Base-by-base conservation (phyloP, 2,329 filamentous ascomycete species). In the Stemphylium lycopersici region DNA sequence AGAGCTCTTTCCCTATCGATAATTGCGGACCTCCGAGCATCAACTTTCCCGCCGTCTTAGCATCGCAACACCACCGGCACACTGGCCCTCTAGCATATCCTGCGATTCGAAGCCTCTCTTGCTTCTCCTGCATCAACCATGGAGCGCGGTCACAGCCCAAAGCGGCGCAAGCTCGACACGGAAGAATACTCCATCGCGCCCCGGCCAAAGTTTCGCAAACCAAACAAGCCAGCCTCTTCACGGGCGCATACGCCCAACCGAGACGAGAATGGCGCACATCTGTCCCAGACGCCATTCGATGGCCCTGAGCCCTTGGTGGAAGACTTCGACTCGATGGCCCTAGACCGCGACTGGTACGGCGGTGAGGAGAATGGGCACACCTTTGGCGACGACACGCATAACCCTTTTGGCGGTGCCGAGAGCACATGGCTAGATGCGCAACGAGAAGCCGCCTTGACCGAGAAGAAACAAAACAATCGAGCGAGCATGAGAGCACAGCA, bases 341-440 rank as follows among this genome's bases (percentile, higher is more conserved):
- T 96, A 49, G 93, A 97, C 71, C 86, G 93, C 58, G 93, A 96
- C 75, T 97, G 93, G 93, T 97, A 97, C 68, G 87, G 86, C 18
- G 90, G 90, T 42, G 92, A 96, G 69, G 92, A 96, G 72, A 87
- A 88, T 52, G 90, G 88, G 22, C 90, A 96, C 69, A 89, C 88
- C 0, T 90, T 96, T 67, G 93, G 92, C 61, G 93, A 96, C 70
- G 93, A 97, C 59, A 83, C 87, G n/a, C 92, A 96, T 75, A 96
- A 96, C 69, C 93, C 92, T 0, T 96, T 96, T 69, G 91, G 90
- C 8, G 87, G 87, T 0, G 88, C 88, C 55, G 90, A 87, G 52
- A 83, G 85, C 60, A 84, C 88, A 16, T 87, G 88, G 73, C 88
- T 88, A 76, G 91, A 92, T 58, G 87, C 90, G 71, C 86, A 91